Evolutionary conservation across 192 early-diverging fungal species (phyloP), one percentile per base, ranked within the genome.

Genomic region (Entomortierella parvispora): DNA sequence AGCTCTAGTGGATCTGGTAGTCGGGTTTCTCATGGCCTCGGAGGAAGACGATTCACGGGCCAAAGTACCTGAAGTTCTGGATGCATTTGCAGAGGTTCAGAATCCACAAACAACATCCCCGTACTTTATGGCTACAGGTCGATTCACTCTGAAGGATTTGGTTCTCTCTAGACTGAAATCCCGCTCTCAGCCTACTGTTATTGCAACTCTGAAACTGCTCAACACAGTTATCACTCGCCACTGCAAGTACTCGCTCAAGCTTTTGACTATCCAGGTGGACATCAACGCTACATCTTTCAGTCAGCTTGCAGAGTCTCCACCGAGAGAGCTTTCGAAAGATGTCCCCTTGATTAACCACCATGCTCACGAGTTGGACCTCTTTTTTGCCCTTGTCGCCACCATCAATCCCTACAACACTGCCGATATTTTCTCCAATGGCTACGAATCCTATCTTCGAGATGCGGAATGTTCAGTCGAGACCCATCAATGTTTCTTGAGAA

Each of bases 121-220:
- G 40, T 87, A 87, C 54, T 87, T 87, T 69, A 86, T 79, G 18
- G 80, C 85, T 2, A 58, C 58, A 3, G 83, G 82, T 8, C 81
- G 86, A 2, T 94, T 94, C 66, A 94, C 87, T 3, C 80, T 94
- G 25, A 90, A 91, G 58, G 93, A 94, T 58, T 83, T 99, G 2
- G 84, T 99, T 6, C 87, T 96, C 52, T 94, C 94, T 8, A 92
- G 97, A 58, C 80, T 99, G 23, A 89, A 92, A 65, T 97, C 97
- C 3, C 82, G 91, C 15, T 96, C 94, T 0, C 93, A 91, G 58
- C 86, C 92, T 20, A 93, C 96, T 12, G 93, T 96, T 4, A 92
- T 93, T 51, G 90, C 91, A 1, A 91, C 94, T 0, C 82, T 97
- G 11, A 95, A 92, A 51, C 72, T 99, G 23, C 82, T 97, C 28